Conservation (phyloP, 495 filamentous ascomycete genomes). For the Neurospora sp. region DNA sequence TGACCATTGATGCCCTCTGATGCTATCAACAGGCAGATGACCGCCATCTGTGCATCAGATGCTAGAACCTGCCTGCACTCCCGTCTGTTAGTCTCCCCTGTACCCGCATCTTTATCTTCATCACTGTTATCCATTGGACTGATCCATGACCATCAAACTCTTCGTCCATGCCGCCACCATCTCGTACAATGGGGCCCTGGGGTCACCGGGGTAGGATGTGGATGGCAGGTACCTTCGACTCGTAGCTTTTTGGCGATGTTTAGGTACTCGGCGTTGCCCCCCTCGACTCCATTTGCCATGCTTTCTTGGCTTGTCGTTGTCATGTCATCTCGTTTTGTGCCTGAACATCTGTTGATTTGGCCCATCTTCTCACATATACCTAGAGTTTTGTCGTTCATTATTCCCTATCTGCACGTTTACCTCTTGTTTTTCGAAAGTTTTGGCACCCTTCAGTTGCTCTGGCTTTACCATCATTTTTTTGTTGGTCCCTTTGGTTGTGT, state of each 20-base stretch:
- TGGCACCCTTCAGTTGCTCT: neutral
- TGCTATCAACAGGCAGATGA: neutral
- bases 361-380: neutral
- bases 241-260: neutral
- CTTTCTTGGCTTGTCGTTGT: neutral
- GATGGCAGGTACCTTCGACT: neutral
- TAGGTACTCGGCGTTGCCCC: neutral
- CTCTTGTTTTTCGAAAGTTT: neutral
- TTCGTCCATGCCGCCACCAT: neutral
- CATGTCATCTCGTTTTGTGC: neutral
- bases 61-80: neutral
- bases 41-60: neutral
- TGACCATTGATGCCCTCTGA: neutral
- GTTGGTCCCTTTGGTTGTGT: neutral
- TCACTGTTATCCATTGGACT: neutral
- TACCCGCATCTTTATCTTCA: neutral
- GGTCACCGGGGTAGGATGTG: neutral
- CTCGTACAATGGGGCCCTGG: neutral
- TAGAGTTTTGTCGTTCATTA: neutral
- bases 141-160: neutral
- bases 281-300: neutral
- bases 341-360: neutral
- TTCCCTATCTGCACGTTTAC: neutral
- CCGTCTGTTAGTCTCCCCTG: neutral
- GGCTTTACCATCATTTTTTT: neutral